Conservation (phyloP, 768 basidiomycete species). For the Agrocybe praecox region DNA sequence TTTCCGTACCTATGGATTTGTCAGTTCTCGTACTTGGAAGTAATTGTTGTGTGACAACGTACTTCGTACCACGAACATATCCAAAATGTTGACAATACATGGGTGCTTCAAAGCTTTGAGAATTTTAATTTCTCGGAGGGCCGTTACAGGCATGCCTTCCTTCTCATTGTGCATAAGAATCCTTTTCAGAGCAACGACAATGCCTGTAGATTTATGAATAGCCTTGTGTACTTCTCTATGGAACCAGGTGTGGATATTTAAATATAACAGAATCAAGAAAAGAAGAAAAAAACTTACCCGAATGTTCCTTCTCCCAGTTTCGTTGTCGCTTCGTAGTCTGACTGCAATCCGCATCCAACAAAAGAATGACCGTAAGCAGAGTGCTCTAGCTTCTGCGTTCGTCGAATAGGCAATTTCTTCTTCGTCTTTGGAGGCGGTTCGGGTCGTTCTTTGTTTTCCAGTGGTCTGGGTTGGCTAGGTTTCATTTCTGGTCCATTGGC, state of each 20-base stretch:
- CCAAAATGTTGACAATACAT: constrained; percentile 83
- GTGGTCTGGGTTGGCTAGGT: constrained; percentile 7
- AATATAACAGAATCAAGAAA: constrained; percentile 1
- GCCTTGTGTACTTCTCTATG: constrained; percentile 91
- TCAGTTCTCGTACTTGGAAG: not conserved
- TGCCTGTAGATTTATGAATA: constrained; percentile 59
- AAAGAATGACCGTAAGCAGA: constrained; percentile 70
- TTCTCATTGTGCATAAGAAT: constrained; percentile 97
- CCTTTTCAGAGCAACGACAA: constrained; percentile 85
- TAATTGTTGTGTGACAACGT: constrained; percentile 25
- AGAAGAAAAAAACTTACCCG: constrained; percentile 58
- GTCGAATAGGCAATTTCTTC: constrained; percentile 46
- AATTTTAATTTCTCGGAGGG: constrained; percentile 95
- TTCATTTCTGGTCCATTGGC: constrained; percentile 12
- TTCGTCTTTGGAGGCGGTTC: constrained; percentile 23
- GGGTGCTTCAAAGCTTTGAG: constrained; percentile 87
- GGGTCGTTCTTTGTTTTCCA: constrained; percentile 3
- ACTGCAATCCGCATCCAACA: constrained; percentile 68
- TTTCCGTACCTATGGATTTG: constrained; percentile 53
- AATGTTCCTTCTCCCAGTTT: constrained; percentile 98
- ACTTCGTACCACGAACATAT: constrained; percentile 92
- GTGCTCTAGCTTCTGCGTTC: constrained; percentile 66
- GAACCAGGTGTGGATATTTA: constrained; percentile 9
- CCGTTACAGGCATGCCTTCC: constrained; percentile 97
- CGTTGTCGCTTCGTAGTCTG: constrained; percentile 78